Evolutionary conservation across 768 basidiomycete genomes (phyloP), one percentile per base, ranked within the genome.

Genomic region (Boletus sp.): DNA sequence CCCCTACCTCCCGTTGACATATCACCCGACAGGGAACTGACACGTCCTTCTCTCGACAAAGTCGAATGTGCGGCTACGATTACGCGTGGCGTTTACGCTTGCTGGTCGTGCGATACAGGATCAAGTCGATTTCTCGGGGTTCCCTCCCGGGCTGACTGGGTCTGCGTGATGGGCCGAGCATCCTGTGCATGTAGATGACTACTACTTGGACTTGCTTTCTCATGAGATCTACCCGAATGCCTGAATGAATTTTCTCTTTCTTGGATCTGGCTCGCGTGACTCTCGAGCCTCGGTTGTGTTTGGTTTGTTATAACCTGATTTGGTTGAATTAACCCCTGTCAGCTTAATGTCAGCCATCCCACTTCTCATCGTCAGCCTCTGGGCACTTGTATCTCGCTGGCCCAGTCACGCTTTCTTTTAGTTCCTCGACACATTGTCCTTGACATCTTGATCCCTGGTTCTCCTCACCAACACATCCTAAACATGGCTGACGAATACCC

Each of bases 91-190:
- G 17, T 99, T 80, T 72, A 74, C 77, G n/a, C 72, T 85, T 40
- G 81, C 70, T 40, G 91, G 90, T 2, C 83, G 84, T 64, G 74
- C 74, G 30, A 72, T 89, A 47, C 91, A 94, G 70, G 97, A 99
- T 46, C 95, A 98, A 74, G 85, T 93, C 52, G 95, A 98, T 72
- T 98, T 98, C 69, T 70, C 88, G 21, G 90, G 92, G 2, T 96
- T 98, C 71, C 93, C 94, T 17, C 77, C 85, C 21, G 82, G 83
- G 39, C 69, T 90, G 61, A 90, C 88, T 19, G 79, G 80, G 34
- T 73, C 73, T 38, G 55, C 58, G 33, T 72, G 56, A 70, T 49
- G 43, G 40, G 29, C 23, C 38, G 44, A n/a, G 33, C 48, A 29
- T 27, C 21, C 23, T 51, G 42, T 27, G 30, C 39, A 53, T 48